Conservation (phyloP, 2,329 filamentous ascomycete species). For the Macrophomina tecta region DNA sequence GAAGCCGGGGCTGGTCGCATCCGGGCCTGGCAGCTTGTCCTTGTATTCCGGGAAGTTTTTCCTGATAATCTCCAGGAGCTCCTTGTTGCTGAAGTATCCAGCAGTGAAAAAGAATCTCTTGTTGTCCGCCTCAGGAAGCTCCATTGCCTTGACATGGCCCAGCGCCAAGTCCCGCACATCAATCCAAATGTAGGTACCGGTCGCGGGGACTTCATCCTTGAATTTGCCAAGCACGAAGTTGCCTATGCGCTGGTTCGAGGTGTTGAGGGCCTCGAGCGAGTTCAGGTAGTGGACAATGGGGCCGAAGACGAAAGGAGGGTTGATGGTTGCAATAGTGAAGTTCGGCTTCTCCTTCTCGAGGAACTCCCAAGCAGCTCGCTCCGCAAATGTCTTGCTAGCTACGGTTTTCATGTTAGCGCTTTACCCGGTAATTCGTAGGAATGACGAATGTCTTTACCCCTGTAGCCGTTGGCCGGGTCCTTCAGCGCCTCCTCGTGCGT, state of each 20-base stretch:
- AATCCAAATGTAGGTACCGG: constrained; percentile 58
- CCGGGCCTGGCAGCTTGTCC: constrained; percentile 52
- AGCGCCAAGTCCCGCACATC: constrained; percentile 64
- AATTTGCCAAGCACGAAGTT: constrained; percentile 68
- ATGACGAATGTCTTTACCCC: constrained; percentile 35
- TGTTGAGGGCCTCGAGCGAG: constrained; percentile 70
- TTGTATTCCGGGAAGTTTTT: constrained; percentile 62
- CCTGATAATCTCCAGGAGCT: constrained; percentile 62
- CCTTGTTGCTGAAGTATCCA: constrained; percentile 66
- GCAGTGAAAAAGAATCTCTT: constrained; percentile 70
- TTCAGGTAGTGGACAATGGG: constrained; percentile 66
- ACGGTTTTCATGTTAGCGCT: not conserved
- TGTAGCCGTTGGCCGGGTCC: constrained; percentile 53
- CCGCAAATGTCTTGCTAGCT: constrained; percentile 68
- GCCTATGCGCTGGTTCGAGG: constrained; percentile 71
- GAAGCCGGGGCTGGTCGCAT: constrained; percentile 34
- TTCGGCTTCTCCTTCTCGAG: constrained; percentile 58
- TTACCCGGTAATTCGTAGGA: not conserved
- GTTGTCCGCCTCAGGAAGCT: constrained; percentile 62
- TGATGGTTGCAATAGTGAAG: constrained; percentile 56
- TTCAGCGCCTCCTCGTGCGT: constrained; percentile 56
- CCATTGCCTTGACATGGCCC: constrained; percentile 66
- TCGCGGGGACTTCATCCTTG: constrained; percentile 63
- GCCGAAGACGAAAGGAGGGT: constrained; percentile 58
- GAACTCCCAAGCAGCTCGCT: constrained; percentile 61